Conservation (phyloP, 768 basidiomycete species). For the Myochromella boudieri region DNA sequence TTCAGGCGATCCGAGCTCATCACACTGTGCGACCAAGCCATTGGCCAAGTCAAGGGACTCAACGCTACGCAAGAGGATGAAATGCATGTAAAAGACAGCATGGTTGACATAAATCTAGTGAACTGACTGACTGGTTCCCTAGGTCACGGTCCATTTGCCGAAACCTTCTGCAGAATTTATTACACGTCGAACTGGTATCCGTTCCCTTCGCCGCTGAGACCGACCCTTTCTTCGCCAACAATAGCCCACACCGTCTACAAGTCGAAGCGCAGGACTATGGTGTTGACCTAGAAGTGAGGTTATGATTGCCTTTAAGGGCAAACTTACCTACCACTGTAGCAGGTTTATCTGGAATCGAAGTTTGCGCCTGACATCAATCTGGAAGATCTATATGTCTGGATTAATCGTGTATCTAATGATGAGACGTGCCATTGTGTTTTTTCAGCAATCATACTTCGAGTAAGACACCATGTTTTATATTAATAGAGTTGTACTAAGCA, state of each 20-base stretch:
- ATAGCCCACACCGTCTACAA: slow-evolving; percentile 47
- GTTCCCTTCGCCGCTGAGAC: slow-evolving; percentile 47
- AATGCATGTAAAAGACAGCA: slow-evolving; percentile 18
- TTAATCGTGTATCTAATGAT: slow-evolving; percentile 54
- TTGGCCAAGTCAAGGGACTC: slow-evolving; percentile 30
- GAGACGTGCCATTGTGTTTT: slow-evolving; percentile 57
- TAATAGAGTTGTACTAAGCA: neutral
- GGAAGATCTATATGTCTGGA: slow-evolving; percentile 36
- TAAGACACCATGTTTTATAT: slow-evolving; percentile 27
- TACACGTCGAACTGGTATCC: slow-evolving; percentile 55
- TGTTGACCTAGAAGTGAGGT: slow-evolving; percentile 55
- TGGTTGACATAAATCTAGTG: too few relatives aligned
- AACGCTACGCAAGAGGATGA: slow-evolving; percentile 29
- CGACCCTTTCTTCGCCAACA: slow-evolving; percentile 50
- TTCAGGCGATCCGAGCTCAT: slow-evolving; percentile 56
- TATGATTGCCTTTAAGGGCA: slow-evolving; percentile 4
- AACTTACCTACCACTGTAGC: slow-evolving; percentile 1
- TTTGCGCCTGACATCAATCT: slow-evolving; percentile 48
- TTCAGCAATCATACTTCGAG: slow-evolving; percentile 56
- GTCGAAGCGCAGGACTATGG: slow-evolving; percentile 62
- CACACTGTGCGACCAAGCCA: slow-evolving; percentile 49
- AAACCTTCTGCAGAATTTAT: slow-evolving; percentile 57
- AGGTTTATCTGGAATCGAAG: slow-evolving; percentile 61
- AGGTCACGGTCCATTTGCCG: slow-evolving; percentile 36
- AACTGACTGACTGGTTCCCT: neutral